phyloP scores from a whole-genome alignment of 495 filamentous ascomycete genomes.

The Penicillium desertorum region DNA sequence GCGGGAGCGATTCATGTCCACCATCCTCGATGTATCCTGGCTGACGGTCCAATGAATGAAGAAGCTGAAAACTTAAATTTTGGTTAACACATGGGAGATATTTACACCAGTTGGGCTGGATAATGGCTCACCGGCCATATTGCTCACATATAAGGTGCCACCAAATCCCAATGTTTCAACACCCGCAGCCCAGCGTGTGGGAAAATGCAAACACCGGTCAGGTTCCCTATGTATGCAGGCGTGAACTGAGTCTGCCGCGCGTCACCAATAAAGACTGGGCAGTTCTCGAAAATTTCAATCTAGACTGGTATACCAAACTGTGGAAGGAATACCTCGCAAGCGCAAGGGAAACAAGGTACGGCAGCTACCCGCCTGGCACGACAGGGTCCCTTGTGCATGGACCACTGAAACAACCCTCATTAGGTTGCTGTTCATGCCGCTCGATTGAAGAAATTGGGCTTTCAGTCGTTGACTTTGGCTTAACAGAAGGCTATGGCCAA shows the following conservation, averaged over 20 bases:
- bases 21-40: not conserved
- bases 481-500: not conserved
- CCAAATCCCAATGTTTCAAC: not conserved
- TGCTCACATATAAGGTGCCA: slow-evolving; percentile 30
- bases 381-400: slow-evolving; percentile 1
- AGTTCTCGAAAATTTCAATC: slow-evolving; percentile 61
- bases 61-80: not conserved
- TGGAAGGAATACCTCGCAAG: slow-evolving; percentile 73
- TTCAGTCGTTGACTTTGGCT: not conserved
- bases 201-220: slow-evolving; percentile 12
- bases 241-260: slow-evolving; percentile 46
- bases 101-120: slow-evolving; percentile 21
- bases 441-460: slow-evolving; percentile 37
- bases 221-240: slow-evolving; percentile 44
- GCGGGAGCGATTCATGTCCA: too few species aligned
- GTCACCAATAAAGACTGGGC: slow-evolving; percentile 60
- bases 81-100: not conserved
- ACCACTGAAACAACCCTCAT: not conserved
- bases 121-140: slow-evolving; percentile 58
- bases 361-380: slow-evolving; percentile 27
- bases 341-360: slow-evolving; percentile 58
- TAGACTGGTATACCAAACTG: slow-evolving; percentile 63
- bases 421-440: slow-evolving; percentile 73
- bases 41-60: not conserved
- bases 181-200: not conserved